A percentile compares a stretch with the other conserved stretches of the same genome.
Evolutionary conservation across 768 basidiomycete genomes (phyloP).

Genomic region (Mycena epipterygia): DNA sequence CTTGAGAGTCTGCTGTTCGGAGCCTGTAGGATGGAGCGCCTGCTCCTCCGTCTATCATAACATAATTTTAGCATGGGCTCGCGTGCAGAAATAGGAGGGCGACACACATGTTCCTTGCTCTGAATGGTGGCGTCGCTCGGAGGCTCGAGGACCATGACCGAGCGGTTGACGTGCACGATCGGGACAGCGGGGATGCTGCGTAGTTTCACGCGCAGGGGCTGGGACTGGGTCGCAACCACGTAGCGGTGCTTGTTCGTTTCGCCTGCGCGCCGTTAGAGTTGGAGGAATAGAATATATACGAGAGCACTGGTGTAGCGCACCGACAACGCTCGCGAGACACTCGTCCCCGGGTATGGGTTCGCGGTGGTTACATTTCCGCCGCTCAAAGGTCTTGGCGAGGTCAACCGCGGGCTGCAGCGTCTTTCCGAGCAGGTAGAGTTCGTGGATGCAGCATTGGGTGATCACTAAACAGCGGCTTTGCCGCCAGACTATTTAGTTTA

Average conservation of each 20-base stretch:
- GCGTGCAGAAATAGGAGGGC: not conserved
- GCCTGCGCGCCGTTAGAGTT: slow-evolving; percentile 57
- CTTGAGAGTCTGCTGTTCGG: slow-evolving; percentile 62
- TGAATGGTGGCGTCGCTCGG: slow-evolving; percentile 83
- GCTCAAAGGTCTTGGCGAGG: slow-evolving; percentile 93
- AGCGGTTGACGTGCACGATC: slow-evolving; percentile 90
- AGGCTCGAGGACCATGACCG: slow-evolving; percentile 94
- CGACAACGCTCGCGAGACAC: slow-evolving; percentile 86
- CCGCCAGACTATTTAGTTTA: slow-evolving; percentile 50
- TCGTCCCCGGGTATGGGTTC: slow-evolving; percentile 89
- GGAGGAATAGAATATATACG: not conserved
- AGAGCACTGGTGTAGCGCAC: slow-evolving; percentile 56
- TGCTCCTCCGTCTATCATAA: slow-evolving; percentile 77
- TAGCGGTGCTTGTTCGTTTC: slow-evolving; percentile 93
- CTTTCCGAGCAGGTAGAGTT: slow-evolving; percentile 89
- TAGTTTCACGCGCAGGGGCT: slow-evolving; percentile 75
- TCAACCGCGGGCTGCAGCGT: slow-evolving; percentile 83
- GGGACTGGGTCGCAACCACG: slow-evolving; percentile 88
- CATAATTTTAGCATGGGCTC: slow-evolving; percentile 4
- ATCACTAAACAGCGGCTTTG: slow-evolving; percentile 85
- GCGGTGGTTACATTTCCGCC: slow-evolving; percentile 94
- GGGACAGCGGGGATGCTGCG: slow-evolving; percentile 88
- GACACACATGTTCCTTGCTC: slow-evolving; percentile 67
- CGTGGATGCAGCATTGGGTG: slow-evolving; percentile 97
- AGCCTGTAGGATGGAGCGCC: slow-evolving; percentile 63